Conservation (phyloP, 495 filamentous ascomycete species). For the Penicillium odoratum region DNA sequence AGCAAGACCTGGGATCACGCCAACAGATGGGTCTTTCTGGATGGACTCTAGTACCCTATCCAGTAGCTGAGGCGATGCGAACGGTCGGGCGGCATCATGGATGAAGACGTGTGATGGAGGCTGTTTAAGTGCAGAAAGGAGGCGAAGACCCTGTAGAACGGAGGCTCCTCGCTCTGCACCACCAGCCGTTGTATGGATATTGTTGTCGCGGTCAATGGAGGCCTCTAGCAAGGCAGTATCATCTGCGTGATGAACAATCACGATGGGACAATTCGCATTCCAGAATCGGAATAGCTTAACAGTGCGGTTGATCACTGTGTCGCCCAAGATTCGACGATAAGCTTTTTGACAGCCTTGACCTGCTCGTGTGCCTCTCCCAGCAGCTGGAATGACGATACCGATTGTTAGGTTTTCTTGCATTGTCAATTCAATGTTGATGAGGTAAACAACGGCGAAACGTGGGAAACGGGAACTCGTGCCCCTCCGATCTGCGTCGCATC, state of each 20-base stretch:
- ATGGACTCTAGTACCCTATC: constrained; percentile 2
- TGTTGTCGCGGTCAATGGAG: constrained; percentile 7
- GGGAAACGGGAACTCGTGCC: constrained; percentile 5
- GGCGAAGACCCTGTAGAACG: constrained; percentile 9
- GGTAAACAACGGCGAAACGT: not conserved
- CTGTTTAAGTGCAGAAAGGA: constrained; percentile 4
- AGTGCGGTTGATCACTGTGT: constrained; percentile 14
- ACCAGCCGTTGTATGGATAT: constrained; percentile 9
- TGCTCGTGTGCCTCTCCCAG: constrained; percentile 12
- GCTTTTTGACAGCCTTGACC: constrained; percentile 12
- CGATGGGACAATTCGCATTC: constrained; percentile 5
- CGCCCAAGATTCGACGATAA: constrained; percentile 9
- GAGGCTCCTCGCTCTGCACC: constrained; percentile 10
- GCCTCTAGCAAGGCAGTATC: constrained; percentile 5
- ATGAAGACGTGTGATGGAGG: constrained; percentile 13
- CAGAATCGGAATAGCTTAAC: constrained; percentile 12
- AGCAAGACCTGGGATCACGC: constrained; percentile 10
- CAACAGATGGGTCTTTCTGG: constrained; percentile 2
- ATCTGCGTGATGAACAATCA: constrained; percentile 8
- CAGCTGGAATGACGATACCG: constrained; percentile 11
- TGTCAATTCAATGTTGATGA: not conserved
- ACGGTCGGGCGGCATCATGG: constrained; percentile 13
- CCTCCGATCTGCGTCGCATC: too few species aligned
- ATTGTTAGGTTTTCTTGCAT: not conserved
- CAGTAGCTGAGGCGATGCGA: constrained; percentile 5